These are phyloP conservation scores for Yamadazyma triangularis DNA, from an alignment of 1,139 yeast genomes.

Conservation along the genomic window DNA sequence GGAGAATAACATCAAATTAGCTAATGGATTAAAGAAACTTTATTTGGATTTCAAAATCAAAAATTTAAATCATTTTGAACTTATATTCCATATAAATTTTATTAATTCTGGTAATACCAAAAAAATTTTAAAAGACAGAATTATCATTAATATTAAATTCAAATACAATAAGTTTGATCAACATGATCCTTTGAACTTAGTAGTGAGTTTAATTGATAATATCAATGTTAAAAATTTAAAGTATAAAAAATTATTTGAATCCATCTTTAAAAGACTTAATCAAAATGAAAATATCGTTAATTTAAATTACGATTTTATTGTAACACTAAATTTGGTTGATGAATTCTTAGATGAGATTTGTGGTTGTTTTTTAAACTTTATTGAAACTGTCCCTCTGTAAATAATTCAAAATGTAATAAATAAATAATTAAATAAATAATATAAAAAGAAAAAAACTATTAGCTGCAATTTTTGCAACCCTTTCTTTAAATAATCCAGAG, in stretches of 20 bases:
- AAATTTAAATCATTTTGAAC: slow-evolving; percentile 30
- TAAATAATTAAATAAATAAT: too few relatives aligned
- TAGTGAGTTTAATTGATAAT: slow-evolving; percentile 33
- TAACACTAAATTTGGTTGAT: slow-evolving; percentile 17
- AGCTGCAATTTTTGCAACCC: too few relatives aligned
- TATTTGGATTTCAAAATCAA: slow-evolving; percentile 30
- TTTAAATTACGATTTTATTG: slow-evolving; percentile 40
- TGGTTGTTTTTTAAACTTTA: slow-evolving; percentile 18
- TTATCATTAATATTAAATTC: slow-evolving; percentile 27
- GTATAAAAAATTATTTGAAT: slow-evolving; percentile 38
- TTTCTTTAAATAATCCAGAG: too few relatives aligned
- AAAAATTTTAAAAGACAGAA: slow-evolving; percentile 34
- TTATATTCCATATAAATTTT: slow-evolving; percentile 29
- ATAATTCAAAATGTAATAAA: too few relatives aligned
- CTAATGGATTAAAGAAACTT: slow-evolving; percentile 30
- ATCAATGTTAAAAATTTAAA: slow-evolving; percentile 35
- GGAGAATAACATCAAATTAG: slow-evolving; percentile 13
- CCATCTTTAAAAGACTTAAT: slow-evolving; percentile 31
- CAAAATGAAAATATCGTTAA: slow-evolving; percentile 23
- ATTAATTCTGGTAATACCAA: slow-evolving; percentile 22
- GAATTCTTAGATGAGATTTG: slow-evolving; percentile 21
- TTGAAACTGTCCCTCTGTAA: slow-evolving; percentile 11
- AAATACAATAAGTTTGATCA: slow-evolving; percentile 30
- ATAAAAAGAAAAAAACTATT: too few relatives aligned
- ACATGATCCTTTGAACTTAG: slow-evolving; percentile 14